These are phyloP conservation scores for Rutstroemia sp. DNA, from an alignment of 2,329 filamentous ascomycete species.

Conservation along the genomic window DNA sequence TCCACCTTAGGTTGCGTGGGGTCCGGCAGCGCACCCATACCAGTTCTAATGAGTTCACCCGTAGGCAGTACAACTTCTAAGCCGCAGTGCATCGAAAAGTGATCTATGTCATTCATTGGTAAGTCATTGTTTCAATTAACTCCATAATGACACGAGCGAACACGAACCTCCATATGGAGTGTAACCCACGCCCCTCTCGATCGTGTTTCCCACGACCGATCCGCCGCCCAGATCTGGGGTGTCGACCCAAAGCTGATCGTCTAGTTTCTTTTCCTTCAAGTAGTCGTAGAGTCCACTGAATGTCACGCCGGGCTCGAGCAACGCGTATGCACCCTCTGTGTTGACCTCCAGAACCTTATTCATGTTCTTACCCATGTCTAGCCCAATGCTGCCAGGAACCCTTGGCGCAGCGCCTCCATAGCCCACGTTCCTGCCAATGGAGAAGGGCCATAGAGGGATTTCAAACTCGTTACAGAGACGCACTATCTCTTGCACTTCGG, in stretches of 20 bases:
- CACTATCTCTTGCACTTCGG: conserved; percentile 41
- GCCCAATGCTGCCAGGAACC: conserved; percentile 41
- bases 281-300: conserved; percentile 45
- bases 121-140: conserved; percentile 9
- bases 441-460: conserved; percentile 39
- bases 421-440: conserved; percentile 43
- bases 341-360: conserved; percentile 44
- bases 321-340: conserved; percentile 39
- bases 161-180: conserved; percentile 35
- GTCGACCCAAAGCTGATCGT: conserved; percentile 37
- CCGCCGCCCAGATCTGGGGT: conserved; percentile 33
- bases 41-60: conserved; percentile 39
- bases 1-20: conserved; percentile 5
- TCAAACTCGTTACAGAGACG: conserved; percentile 35
- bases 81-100: conserved; percentile 35
- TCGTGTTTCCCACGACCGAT: conserved; percentile 38
- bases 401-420: conserved; percentile 41
- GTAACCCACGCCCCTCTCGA: conserved; percentile 40
- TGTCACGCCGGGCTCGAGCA: conserved; percentile 50
- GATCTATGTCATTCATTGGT: conserved; percentile 19
- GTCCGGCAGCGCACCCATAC: conserved; percentile 37
- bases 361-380: conserved; percentile 48
- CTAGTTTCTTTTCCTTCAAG: conserved; percentile 36
- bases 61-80: conserved; percentile 39
- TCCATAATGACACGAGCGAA: background rate